Evolutionary conservation across 768 basidiomycete genomes (phyloP).

Genomic region (Collybiopsis confluens): DNA sequence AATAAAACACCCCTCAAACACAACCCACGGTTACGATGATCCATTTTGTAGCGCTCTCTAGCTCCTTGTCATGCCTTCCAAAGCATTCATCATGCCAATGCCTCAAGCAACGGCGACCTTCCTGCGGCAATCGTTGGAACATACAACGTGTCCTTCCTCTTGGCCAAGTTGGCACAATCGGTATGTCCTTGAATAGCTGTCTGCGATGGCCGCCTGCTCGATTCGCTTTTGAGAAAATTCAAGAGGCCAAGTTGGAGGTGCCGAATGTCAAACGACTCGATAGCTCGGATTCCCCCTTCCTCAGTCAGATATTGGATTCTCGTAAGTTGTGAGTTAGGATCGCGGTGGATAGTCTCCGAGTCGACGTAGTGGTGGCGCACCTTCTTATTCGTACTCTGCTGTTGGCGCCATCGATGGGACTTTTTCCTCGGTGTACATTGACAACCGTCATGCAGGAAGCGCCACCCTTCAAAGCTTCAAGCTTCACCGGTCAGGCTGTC

Average conservation of each 20-base stretch:
- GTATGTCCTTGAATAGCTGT: conserved; percentile 5
- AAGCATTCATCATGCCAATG: too few relatives aligned
- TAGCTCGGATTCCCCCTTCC: not conserved
- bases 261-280: not conserved
- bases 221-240: conserved; percentile 1
- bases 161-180: not conserved
- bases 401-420: not conserved
- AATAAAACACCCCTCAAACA: too few relatives aligned
- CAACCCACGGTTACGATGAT: too few relatives aligned
- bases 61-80: too few relatives aligned
- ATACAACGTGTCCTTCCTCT: conserved; percentile 4
- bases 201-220: too few relatives aligned
- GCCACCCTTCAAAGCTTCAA: not conserved
- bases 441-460: not conserved
- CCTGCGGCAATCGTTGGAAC: conserved; percentile 3
- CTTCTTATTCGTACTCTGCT: not conserved
- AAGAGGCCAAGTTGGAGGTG: conserved; percentile 4
- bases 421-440: not conserved
- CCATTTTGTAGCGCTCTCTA: too few relatives aligned
- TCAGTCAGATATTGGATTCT: not conserved
- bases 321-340: not conserved
- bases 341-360: not conserved
- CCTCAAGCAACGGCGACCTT: not conserved
- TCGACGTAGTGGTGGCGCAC: not conserved
- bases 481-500: not conserved